Conservation (phyloP, 768 basidiomycete species). For the Crepidotus variabilis region DNA sequence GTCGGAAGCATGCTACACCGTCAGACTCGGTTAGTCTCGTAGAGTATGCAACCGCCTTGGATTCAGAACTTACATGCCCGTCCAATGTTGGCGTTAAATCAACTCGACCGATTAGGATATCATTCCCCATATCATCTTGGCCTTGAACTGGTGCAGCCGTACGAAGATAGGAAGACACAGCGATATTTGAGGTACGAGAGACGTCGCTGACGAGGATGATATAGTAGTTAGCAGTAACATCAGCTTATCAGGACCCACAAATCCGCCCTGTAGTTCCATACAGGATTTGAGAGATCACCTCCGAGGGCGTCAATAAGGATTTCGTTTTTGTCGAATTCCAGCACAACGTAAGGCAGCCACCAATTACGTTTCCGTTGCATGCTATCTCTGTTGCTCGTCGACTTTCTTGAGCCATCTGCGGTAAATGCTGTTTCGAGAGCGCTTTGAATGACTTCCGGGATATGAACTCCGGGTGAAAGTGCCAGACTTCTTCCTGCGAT, state of each 20-base stretch:
- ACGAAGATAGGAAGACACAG: slow-evolving; percentile 88
- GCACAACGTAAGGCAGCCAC: slow-evolving; percentile 97
- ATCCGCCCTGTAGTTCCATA: slow-evolving; percentile 94
- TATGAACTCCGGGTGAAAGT: slow-evolving; percentile 69
- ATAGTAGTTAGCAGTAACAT: slow-evolving; percentile 3
- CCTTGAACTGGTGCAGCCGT: slow-evolving; percentile 69
- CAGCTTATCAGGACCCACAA: slow-evolving; percentile 61
- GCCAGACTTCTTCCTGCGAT: slow-evolving; percentile 70
- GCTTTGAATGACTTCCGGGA: slow-evolving; percentile 83
- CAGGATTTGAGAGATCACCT: slow-evolving; percentile 84
- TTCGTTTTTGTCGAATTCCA: slow-evolving; percentile 98
- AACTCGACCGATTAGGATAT: slow-evolving; percentile 89
- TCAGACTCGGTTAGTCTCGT: slow-evolving; percentile 9
- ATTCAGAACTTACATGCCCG: slow-evolving; percentile 50
- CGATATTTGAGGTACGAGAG: slow-evolving; percentile 87
- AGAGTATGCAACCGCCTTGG: background rate
- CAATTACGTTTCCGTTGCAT: slow-evolving; percentile 90
- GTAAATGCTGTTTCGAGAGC: slow-evolving; percentile 66
- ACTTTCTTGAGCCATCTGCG: slow-evolving; percentile 32
- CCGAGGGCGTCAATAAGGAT: slow-evolving; percentile 94
- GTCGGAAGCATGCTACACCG: slow-evolving; percentile 70
- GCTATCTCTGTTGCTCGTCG: slow-evolving; percentile 81
- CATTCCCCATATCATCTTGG: slow-evolving; percentile 96
- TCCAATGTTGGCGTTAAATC: slow-evolving; percentile 86
- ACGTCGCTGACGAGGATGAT: slow-evolving; percentile 66